phyloP scores from a whole-genome alignment of 177 flowering plant genomes.

The Tripterygium wilfordii region DNA sequence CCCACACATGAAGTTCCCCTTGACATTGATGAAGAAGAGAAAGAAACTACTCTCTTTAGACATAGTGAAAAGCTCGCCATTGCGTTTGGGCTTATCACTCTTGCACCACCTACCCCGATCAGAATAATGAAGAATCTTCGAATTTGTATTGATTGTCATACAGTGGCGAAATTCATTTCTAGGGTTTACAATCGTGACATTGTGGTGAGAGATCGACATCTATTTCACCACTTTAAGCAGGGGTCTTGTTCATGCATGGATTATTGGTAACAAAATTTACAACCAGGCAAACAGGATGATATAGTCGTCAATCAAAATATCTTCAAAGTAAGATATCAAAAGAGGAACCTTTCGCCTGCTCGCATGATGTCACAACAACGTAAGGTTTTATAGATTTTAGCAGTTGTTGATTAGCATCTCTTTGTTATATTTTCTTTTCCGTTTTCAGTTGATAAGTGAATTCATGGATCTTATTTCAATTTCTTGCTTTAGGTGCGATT shows the following conservation, averaged over 20 bases:
- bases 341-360: no score
- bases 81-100: slow-evolving; percentile 30
- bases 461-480: no score
- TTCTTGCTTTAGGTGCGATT: no score
- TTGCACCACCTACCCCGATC: slow-evolving; percentile 22
- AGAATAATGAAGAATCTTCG: slow-evolving; percentile 34
- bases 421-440: no score
- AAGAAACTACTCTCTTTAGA: slow-evolving; percentile 29
- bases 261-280: slow-evolving; percentile 32
- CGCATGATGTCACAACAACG: no score
- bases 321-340: no score
- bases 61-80: slow-evolving; percentile 40
- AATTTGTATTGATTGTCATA: slow-evolving; percentile 36
- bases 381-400: no score
- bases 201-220: slow-evolving; percentile 34
- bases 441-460: no score
- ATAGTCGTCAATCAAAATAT: no score
- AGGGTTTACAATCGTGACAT: slow-evolving; percentile 26
- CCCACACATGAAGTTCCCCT: slow-evolving; percentile 20
- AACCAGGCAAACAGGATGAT: no score
- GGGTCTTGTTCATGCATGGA: slow-evolving; percentile 34
- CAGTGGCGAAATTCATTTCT: slow-evolving; percentile 24
- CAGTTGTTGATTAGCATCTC: no score
- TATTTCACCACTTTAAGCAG: slow-evolving; percentile 32
- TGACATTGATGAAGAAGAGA: slow-evolving; percentile 36